Evolutionary conservation across 1,139 yeast genomes (phyloP).

Genomic region (Lodderomyces oxycetoniae): DNA sequence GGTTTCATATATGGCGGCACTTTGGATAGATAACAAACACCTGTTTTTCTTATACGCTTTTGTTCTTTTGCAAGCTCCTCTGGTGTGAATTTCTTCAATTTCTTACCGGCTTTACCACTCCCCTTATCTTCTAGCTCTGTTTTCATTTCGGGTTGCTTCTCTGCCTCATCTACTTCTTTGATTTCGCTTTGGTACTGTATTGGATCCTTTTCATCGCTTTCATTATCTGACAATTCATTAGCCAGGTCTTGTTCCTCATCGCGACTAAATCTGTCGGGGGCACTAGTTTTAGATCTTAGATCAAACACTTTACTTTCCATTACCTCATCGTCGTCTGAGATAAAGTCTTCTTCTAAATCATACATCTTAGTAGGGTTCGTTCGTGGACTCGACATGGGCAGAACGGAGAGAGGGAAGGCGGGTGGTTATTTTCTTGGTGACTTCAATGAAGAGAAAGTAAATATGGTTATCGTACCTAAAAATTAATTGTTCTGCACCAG

Average conservation of each 20-base stretch:
- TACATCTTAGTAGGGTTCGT: too few relatives aligned
- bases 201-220: constrained; percentile 8
- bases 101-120: constrained; percentile 19
- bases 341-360: constrained; percentile 2
- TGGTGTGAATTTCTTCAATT: constrained; percentile 48
- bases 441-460: too few relatives aligned
- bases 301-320: background rate
- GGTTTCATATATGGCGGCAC: constrained; percentile 99
- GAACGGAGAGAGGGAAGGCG: too few relatives aligned
- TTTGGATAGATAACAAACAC: constrained; percentile 84
- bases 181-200: constrained; percentile 13
- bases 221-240: constrained; percentile 28
- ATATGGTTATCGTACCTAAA: too few relatives aligned
- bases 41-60: constrained; percentile 64
- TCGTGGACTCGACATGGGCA: too few relatives aligned
- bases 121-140: constrained; percentile 13
- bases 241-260: constrained; percentile 9
- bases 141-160: constrained; percentile 1
- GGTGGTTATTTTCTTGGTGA: too few relatives aligned
- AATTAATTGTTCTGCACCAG: too few relatives aligned
- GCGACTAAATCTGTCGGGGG: constrained; percentile 16
- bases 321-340: constrained; percentile 2
- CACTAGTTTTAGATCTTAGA: constrained; percentile 5
- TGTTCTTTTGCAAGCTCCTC: constrained; percentile 54
- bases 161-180: constrained; percentile 6